Percentiles rank a stretch among this genome's conserved stretches.
Conservation (phyloP, 2,329 filamentous ascomycete species). For the Cercospora zeae-maydis region DNA sequence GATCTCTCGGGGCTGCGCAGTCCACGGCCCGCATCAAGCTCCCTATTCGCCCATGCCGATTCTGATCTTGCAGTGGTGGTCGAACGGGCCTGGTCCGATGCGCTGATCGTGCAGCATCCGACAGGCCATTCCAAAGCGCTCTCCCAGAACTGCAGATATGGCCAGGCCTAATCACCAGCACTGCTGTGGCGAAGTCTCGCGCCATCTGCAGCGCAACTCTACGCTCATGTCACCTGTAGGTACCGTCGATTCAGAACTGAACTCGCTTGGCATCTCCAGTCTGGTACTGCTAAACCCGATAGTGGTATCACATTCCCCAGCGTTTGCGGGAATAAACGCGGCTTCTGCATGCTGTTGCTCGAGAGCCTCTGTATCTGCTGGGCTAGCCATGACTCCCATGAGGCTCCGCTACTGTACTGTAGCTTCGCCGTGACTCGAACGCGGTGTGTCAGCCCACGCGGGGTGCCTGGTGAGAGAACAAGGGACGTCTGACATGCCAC, state of each 20-base stretch:
- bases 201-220: not conserved
- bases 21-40: not conserved
- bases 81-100: not conserved
- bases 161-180: no score
- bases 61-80: not conserved
- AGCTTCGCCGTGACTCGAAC: not conserved
- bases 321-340: not conserved
- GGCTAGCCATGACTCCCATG: not conserved
- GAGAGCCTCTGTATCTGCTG: not conserved
- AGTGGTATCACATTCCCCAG: not conserved
- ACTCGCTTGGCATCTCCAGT: not conserved
- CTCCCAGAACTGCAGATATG: no score
- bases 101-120: not conserved
- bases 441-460: not conserved
- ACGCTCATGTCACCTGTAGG: not conserved
- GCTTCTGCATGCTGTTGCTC: not conserved
- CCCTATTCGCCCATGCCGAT: not conserved
- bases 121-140: not conserved
- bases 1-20: not conserved
- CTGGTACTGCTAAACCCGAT: not conserved
- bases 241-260: not conserved
- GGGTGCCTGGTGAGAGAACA: not conserved
- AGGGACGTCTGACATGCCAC: not conserved
- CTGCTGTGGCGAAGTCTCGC: not conserved
- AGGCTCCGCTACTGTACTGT: not conserved